A percentile compares a stretch with the other conserved stretches of the same genome.
Evolutionary conservation across 257 asterid genomes (phyloP).

Genomic region (Vinca minor): DNA sequence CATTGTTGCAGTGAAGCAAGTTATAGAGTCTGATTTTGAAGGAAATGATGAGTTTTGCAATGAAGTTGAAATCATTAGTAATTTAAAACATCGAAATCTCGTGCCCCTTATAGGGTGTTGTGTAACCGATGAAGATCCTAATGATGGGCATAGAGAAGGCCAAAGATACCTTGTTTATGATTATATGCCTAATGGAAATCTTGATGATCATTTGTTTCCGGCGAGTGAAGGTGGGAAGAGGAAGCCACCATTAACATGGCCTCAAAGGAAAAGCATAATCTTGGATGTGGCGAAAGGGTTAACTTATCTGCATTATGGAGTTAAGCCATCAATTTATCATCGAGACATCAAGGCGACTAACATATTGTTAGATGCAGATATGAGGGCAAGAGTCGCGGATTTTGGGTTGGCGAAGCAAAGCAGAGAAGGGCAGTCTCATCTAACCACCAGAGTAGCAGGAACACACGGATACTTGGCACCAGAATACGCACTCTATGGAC

Average conservation of each 20-base stretch:
- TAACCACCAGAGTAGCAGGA: slow-evolving; percentile 88
- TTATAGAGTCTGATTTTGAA: slow-evolving; percentile 68
- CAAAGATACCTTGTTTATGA: slow-evolving; percentile 76
- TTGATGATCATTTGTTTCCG: slow-evolving; percentile 61
- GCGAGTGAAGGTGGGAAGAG: slow-evolving; percentile 9
- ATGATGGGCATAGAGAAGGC: slow-evolving; percentile 29
- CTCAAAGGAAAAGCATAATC: slow-evolving; percentile 63
- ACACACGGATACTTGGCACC: slow-evolving; percentile 93
- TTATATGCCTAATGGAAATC: slow-evolving; percentile 84
- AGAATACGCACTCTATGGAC: slow-evolving; percentile 86
- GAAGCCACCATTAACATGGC: slow-evolving; percentile 53
- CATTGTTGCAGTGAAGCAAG: slow-evolving; percentile 61
- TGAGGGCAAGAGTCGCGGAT: slow-evolving; percentile 92
- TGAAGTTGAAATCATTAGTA: slow-evolving; percentile 90
- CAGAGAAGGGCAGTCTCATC: slow-evolving; percentile 74
- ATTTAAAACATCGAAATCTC: slow-evolving; percentile 78
- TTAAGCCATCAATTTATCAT: slow-evolving; percentile 74
- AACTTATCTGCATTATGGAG: slow-evolving; percentile 71
- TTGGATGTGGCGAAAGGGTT: slow-evolving; percentile 80
- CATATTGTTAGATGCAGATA: slow-evolving; percentile 61
- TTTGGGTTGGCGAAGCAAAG: slow-evolving; percentile 74
- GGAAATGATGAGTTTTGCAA: slow-evolving; percentile 73
- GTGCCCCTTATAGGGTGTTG: slow-evolving; percentile 88
- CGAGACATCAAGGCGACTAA: slow-evolving; percentile 84
- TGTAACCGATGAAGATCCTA: slow-evolving; percentile 36